phyloP scores from a whole-genome alignment of 1,284 basidiomycete genomes.

The Cryptococcus hybrid region DNA sequence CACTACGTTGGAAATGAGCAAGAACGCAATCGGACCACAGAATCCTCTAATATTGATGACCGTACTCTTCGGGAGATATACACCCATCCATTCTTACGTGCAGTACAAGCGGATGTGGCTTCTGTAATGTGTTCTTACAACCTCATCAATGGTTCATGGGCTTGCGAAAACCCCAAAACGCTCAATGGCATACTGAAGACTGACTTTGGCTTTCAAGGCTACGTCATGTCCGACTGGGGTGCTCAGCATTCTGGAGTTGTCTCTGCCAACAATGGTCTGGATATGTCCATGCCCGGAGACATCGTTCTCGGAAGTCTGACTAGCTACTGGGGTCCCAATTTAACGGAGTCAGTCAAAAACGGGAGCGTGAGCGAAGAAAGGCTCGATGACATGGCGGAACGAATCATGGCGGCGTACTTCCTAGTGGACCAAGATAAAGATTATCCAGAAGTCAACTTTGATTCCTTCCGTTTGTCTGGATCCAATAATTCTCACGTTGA shows the following conservation, averaged over 20 bases:
- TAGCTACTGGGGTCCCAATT: slow-evolving; percentile 58
- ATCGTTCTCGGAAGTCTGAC: slow-evolving; percentile 52
- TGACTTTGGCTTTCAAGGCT: slow-evolving; percentile 76
- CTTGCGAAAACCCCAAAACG: slow-evolving; percentile 66
- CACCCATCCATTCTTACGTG: slow-evolving; percentile 61
- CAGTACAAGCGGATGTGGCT: slow-evolving; percentile 66
- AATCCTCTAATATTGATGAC: slow-evolving; percentile 71
- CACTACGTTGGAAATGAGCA: slow-evolving; percentile 57
- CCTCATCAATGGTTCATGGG: slow-evolving; percentile 60
- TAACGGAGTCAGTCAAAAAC: slow-evolving; percentile 59
- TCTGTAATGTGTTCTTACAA: slow-evolving; percentile 75
- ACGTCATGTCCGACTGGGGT: slow-evolving; percentile 65
- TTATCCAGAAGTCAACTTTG: slow-evolving; percentile 54
- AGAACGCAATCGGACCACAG: slow-evolving; percentile 49
- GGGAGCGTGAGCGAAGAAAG: slow-evolving; percentile 57
- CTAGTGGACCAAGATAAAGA: slow-evolving; percentile 61
- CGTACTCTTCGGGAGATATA: slow-evolving; percentile 58
- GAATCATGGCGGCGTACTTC: slow-evolving; percentile 65
- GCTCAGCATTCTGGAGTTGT: slow-evolving; percentile 58
- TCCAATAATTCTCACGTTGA: slow-evolving; percentile 60
- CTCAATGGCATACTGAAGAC: slow-evolving; percentile 68
- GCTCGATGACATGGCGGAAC: slow-evolving; percentile 63
- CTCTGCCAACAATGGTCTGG: slow-evolving; percentile 62
- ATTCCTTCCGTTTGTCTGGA: slow-evolving; percentile 13
- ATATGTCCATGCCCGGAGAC: slow-evolving; percentile 64